Percentiles rank a stretch among this genome's conserved stretches.
Evolutionary conservation across 2,329 filamentous ascomycete genomes (phyloP).

Genomic region (Colletotrichum noveboracense): DNA sequence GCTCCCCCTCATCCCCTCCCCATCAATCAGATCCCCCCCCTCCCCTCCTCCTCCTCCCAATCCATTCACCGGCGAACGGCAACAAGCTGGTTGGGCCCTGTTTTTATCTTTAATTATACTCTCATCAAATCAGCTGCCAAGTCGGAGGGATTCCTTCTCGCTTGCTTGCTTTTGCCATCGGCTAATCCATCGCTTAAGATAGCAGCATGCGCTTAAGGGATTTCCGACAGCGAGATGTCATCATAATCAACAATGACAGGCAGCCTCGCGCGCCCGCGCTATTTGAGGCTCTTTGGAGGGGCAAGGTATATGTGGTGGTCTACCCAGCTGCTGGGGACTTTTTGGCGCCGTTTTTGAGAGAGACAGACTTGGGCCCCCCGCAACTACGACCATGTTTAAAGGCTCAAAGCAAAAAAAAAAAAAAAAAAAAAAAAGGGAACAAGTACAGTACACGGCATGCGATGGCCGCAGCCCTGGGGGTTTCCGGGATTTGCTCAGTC

Average conservation of each 20-base stretch:
- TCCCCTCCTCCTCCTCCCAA: neutral
- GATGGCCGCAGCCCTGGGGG: neutral
- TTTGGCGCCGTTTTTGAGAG: neutral
- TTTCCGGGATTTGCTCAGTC: neutral
- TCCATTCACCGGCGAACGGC: neutral
- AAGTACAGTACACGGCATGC: too few species aligned
- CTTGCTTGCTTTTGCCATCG: conserved; percentile 1
- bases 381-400: too few species aligned
- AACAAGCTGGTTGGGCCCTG: neutral
- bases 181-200: conserved; percentile 9
- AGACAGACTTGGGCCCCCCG: neutral
- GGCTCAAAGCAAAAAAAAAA: too few species aligned
- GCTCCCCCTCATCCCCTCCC: neutral
- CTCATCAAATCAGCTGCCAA: neutral
- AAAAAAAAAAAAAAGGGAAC: too few species aligned
- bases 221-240: neutral
- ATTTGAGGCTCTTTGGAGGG: too few species aligned
- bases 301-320: too few species aligned
- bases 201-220: neutral
- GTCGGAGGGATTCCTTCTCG: conserved; percentile 1
- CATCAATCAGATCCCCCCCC: neutral
- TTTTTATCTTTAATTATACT: neutral
- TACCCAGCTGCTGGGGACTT: neutral
- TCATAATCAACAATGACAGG: too few species aligned
- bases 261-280: too few species aligned